Percentiles rank a stretch among this genome's conserved stretches.
Evolutionary conservation across 139 green algal genomes (phyloP).

Genomic region (Picocystis salinarum): DNA sequence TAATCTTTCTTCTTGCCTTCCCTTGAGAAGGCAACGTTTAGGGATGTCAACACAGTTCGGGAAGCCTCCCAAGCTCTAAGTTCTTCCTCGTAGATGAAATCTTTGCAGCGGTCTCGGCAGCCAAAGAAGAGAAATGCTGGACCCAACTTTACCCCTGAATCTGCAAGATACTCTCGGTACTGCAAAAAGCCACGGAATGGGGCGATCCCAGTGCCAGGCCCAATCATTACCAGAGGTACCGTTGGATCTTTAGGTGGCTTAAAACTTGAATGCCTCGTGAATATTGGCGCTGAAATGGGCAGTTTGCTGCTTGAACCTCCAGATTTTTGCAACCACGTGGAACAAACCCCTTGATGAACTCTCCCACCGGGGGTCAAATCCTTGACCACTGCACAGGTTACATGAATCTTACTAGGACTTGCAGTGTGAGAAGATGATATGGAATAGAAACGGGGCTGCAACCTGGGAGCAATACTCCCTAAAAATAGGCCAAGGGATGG

Average conservation of each 20-base stretch:
- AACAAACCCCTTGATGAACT: constrained; percentile 37
- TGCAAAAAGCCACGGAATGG: constrained; percentile 96
- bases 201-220: constrained; percentile 83
- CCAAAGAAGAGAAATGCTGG: constrained; percentile 68
- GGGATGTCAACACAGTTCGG: not conserved
- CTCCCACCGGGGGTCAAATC: constrained; percentile 44
- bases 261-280: constrained; percentile 71
- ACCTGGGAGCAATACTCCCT: constrained; percentile 44
- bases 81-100: constrained; percentile 15
- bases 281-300: constrained; percentile 32
- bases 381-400: constrained; percentile 66
- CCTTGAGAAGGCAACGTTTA: constrained; percentile 2
- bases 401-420: constrained; percentile 37
- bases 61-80: not conserved
- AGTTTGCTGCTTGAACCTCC: not conserved
- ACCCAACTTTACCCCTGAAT: constrained; percentile 10
- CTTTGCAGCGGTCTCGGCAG: constrained; percentile 27
- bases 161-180: constrained; percentile 33
- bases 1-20: constrained; percentile 1
- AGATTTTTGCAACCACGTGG: constrained; percentile 13
- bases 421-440: constrained; percentile 49
- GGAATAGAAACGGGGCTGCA: constrained; percentile 75
- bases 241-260: constrained; percentile 44
- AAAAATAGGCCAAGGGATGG: constrained; percentile 75
- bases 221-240: constrained; percentile 82